A percentile compares a stretch with the other conserved stretches of the same genome.
Conservation (phyloP, 2,329 filamentous ascomycete species). For the Atkinsonella hypoxylon region DNA sequence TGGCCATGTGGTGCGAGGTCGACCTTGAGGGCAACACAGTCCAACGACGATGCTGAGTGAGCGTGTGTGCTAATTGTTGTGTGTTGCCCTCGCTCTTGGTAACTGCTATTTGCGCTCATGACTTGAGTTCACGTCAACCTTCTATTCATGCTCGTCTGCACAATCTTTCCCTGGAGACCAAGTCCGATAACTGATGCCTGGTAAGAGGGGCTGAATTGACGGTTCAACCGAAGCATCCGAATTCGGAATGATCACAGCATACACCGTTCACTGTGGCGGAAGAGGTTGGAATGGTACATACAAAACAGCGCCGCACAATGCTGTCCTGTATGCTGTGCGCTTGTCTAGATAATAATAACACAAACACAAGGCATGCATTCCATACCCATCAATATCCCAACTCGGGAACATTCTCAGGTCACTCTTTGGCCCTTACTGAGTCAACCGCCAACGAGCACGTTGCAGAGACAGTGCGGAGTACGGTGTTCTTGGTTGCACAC, state of each 20-base stretch:
- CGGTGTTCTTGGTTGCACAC: not conserved
- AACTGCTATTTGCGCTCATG: too few species aligned
- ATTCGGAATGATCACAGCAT: not conserved
- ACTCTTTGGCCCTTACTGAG: not conserved
- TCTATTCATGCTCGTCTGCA: too few species aligned
- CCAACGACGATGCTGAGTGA: too few species aligned
- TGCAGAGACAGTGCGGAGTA: not conserved
- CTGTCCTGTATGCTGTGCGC: not conserved
- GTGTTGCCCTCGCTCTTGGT: too few species aligned
- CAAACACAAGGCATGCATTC: not conserved
- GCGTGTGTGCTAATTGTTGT: too few species aligned
- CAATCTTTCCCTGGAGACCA: not conserved
- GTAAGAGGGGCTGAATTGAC: not conserved
- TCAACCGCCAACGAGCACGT: not conserved
- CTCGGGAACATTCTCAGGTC: not conserved
- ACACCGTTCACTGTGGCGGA: not conserved
- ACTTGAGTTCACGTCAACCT: not conserved
- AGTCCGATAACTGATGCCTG: not conserved
- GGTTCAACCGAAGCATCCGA: conserved; percentile 3
- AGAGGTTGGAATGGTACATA: not conserved
- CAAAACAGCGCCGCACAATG: too few species aligned
- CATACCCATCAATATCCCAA: not conserved
- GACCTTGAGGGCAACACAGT: too few species aligned
- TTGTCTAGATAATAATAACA: not conserved
- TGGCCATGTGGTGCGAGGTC: not conserved